Evolutionary conservation across 2,329 filamentous ascomycete genomes (phyloP).

Genomic region (Colletotrichum filicis): DNA sequence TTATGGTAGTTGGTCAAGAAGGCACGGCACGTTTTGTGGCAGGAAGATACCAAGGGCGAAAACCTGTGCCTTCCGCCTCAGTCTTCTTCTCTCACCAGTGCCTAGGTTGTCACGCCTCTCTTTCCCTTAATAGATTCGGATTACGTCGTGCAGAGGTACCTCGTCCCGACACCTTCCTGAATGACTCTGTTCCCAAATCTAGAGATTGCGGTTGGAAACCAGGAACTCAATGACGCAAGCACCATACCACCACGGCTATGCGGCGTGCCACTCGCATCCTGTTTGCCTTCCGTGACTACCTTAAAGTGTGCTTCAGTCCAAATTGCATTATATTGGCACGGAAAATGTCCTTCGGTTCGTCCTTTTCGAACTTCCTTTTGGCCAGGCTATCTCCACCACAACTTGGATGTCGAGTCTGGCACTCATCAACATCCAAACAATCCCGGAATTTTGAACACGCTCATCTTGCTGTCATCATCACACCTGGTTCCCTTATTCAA

Average conservation of each 20-base stretch:
- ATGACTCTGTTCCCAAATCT: not conserved
- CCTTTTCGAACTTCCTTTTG: not conserved
- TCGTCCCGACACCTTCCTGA: not conserved
- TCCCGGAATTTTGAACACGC: not conserved
- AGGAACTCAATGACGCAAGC: not conserved
- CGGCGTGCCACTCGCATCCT: not conserved
- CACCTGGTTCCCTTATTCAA: not conserved
- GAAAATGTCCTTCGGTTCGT: not conserved
- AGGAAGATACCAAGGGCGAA: not conserved
- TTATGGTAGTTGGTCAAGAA: not conserved
- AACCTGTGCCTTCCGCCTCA: not conserved
- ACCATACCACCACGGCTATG: not conserved
- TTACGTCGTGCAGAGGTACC: not conserved
- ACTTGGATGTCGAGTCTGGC: not conserved
- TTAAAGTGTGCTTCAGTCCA: too few species aligned
- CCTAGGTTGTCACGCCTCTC: not conserved
- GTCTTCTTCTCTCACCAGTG: not conserved
- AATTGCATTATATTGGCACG: not conserved
- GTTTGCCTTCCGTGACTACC: not conserved
- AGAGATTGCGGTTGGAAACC: not conserved
- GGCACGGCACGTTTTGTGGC: not conserved
- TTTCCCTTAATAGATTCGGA: not conserved
- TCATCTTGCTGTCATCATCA: not conserved
- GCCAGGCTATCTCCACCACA: too few species aligned
- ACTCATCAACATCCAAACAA: not conserved